Conservation (phyloP, 2,329 filamentous ascomycete species). For the Beauveria brongniartii region DNA sequence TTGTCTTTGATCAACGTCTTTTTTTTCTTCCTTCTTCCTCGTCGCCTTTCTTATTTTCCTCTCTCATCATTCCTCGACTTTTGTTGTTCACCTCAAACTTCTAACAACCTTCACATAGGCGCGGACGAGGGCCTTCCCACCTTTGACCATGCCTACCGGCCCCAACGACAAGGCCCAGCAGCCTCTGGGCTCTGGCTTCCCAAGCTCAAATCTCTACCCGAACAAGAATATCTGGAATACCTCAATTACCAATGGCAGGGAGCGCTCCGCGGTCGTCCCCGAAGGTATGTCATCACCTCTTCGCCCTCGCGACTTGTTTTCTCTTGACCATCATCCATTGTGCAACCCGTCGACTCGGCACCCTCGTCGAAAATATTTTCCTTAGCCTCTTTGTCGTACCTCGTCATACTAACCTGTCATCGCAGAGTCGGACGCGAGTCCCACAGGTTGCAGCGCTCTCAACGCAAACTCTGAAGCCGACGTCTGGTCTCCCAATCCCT, state of each 20-base stretch:
- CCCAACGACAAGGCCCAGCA: slow-evolving; percentile 26
- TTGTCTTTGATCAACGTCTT: not conserved
- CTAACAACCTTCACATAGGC: slow-evolving; percentile 19
- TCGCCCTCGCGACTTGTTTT: not conserved
- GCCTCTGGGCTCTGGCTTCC: slow-evolving; percentile 33
- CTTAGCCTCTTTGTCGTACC: not conserved
- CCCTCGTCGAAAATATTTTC: not conserved
- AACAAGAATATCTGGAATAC: slow-evolving; percentile 33
- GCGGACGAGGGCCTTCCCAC: slow-evolving; percentile 30
- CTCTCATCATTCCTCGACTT: slow-evolving; percentile 3
- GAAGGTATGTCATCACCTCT: slow-evolving; percentile 35
- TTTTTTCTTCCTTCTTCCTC: slow-evolving; percentile 1
- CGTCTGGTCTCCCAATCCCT: slow-evolving; percentile 50
- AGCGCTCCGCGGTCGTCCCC: slow-evolving; percentile 29
- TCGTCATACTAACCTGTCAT: not conserved
- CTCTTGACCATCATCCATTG: not conserved
- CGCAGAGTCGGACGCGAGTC: slow-evolving; percentile 27
- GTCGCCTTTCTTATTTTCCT: not conserved
- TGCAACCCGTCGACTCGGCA: not conserved
- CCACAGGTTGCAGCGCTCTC: slow-evolving; percentile 62
- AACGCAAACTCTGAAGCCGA: slow-evolving; percentile 62
- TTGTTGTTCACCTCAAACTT: not conserved
- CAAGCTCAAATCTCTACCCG: slow-evolving; percentile 27
- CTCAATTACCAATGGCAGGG: slow-evolving; percentile 33
- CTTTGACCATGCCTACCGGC: slow-evolving; percentile 28